Evolutionary conservation across 1,284 basidiomycete species (phyloP).

Genomic region (Pisolithus thermaeus): DNA sequence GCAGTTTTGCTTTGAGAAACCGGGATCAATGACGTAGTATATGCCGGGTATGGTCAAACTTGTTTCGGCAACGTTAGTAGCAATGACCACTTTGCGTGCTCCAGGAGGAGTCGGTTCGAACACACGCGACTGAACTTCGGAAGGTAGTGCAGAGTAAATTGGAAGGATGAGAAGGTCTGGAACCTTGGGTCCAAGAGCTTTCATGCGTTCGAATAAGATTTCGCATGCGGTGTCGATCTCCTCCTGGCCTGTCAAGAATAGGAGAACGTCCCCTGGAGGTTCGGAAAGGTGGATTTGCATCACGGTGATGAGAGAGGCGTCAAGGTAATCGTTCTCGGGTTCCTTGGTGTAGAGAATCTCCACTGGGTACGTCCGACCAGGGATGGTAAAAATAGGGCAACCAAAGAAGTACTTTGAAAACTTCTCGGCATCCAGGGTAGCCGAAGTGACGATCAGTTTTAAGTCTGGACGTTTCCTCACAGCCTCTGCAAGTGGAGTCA

Average conservation of each 20-base stretch:
- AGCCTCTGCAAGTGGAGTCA: conserved; percentile 61
- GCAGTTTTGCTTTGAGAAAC: conserved; percentile 98
- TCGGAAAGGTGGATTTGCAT: conserved; percentile 99
- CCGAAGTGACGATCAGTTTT: conserved; percentile 97
- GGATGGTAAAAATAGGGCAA: conserved; percentile 99
- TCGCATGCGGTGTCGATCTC: conserved; percentile 98
- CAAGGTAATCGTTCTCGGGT: conserved; percentile 97
- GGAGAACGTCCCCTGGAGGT: conserved; percentile 91
- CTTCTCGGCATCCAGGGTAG: conserved; percentile 98
- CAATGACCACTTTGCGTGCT: conserved; percentile 94
- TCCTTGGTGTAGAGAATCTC: conserved; percentile 98
- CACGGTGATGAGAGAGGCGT: conserved; percentile 96
- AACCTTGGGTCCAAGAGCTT: conserved; percentile 93
- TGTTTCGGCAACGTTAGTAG: conserved; percentile 99
- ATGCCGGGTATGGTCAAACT: conserved; percentile 98
- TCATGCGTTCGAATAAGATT: conserved; percentile 97
- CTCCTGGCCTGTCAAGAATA: conserved; percentile 98
- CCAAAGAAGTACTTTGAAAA: conserved; percentile 99
- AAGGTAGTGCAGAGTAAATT: conserved; percentile 96
- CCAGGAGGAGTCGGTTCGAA: conserved; percentile 98
- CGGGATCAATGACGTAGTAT: conserved; percentile 98
- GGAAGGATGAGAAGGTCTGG: conserved; percentile 96
- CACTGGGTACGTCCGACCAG: conserved; percentile 97
- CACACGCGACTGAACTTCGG: conserved; percentile 95
- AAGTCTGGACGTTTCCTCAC: conserved; percentile 92